Conservation (phyloP, 257 asterid species). For the Voacanga thouarsii region DNA sequence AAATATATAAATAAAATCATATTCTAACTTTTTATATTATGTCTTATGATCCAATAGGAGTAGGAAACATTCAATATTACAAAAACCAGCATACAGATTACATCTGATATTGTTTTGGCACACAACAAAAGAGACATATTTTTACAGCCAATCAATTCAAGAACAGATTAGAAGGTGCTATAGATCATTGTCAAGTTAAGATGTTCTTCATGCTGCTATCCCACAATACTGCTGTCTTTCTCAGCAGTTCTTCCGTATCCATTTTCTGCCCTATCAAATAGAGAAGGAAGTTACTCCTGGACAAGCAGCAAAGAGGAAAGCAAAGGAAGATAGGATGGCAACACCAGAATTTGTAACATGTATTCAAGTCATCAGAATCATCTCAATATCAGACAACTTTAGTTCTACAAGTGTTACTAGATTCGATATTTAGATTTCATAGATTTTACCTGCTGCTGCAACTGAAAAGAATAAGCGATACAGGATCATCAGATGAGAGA, state of each 20-base stretch:
- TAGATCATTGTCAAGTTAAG: not conserved
- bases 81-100: not conserved
- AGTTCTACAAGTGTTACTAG: not conserved
- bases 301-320: not conserved
- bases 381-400: not conserved
- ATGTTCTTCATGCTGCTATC: conserved; percentile 14
- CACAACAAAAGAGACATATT: not conserved
- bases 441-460: conserved; percentile 59
- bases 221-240: conserved; percentile 14
- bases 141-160: not conserved
- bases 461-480: conserved; percentile 53
- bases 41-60: too few species aligned
- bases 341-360: not conserved
- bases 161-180: not conserved
- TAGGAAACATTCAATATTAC: too few species aligned
- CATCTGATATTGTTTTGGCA: not conserved
- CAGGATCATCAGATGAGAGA: conserved; percentile 59
- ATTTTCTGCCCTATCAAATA: conserved; percentile 59
- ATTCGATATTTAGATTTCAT: not conserved
- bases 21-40: too few species aligned
- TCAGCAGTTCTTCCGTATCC: conserved; percentile 39
- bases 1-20: too few species aligned
- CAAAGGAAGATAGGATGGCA: not conserved
- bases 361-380: not conserved
- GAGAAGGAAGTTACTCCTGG: conserved; percentile 22